A percentile compares a stretch with the other conserved stretches of the same genome.
Conservation (phyloP, 2,329 filamentous ascomycete genomes). For the Grosmannia clavigera region DNA sequence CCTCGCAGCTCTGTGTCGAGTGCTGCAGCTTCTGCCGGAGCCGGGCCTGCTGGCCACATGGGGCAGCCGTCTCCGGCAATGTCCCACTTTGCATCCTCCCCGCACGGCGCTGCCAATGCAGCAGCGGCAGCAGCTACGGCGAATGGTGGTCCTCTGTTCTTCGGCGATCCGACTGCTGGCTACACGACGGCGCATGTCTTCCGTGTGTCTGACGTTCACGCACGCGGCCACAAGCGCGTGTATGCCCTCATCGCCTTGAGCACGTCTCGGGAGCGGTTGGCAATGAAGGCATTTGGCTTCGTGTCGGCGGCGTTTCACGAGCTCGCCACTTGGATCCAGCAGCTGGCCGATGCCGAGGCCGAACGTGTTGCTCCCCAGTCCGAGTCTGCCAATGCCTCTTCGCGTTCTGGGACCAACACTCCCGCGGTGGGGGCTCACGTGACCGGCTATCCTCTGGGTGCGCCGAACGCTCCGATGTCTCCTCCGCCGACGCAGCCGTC, state of each 20-base stretch:
- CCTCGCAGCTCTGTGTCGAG: conserved; percentile 38
- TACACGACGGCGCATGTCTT: conserved; percentile 62
- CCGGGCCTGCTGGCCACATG: conserved; percentile 21
- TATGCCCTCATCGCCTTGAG: conserved; percentile 56
- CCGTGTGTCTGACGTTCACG: conserved; percentile 54
- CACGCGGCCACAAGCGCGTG: conserved; percentile 54
- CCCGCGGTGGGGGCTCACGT: conserved; percentile 20
- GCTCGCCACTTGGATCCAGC: conserved; percentile 52
- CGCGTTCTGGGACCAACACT: conserved; percentile 22
- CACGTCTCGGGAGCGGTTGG: conserved; percentile 50
- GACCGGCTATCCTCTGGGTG: conserved; percentile 16
- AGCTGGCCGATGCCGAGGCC: conserved; percentile 49
- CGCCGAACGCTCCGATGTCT: conserved; percentile 12
- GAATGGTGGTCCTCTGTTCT: conserved; percentile 55
- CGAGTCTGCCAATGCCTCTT: conserved; percentile 24
- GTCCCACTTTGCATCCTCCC: conserved; percentile 16
- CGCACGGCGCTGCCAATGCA: conserved; percentile 36
- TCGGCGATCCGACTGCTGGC: conserved; percentile 51
- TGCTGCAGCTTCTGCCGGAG: conserved; percentile 22
- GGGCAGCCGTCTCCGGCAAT: conserved; percentile 24
- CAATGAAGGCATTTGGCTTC: conserved; percentile 54
- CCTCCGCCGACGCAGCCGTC: conserved; percentile 12
- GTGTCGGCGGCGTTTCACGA: conserved; percentile 51
- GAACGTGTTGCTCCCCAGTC: conserved; percentile 32
- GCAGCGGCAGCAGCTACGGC: conserved; percentile 32